These are phyloP conservation scores for Rhododendron williamsianum DNA, from an alignment of 148 eudicot genomes.

Conservation along the genomic window DNA sequence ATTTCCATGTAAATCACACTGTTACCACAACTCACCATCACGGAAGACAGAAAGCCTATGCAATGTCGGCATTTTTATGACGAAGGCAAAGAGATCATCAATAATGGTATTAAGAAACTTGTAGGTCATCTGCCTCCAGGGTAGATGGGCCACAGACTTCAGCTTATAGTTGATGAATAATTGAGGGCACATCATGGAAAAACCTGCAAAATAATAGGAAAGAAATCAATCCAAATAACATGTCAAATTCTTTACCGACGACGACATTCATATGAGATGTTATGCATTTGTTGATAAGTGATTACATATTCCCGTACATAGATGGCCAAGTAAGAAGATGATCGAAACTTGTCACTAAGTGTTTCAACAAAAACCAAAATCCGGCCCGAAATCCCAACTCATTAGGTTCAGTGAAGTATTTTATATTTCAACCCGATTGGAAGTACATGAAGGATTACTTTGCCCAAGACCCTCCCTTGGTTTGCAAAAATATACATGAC, in stretches of 20 bases:
- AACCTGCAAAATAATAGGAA: constrained; percentile 47
- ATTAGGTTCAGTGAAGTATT: background rate
- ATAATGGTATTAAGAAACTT: constrained; percentile 95
- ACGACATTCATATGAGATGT: background rate
- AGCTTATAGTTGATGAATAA: constrained; percentile 93
- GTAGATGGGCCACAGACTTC: constrained; percentile 94
- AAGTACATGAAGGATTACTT: background rate
- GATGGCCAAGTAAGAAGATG: background rate
- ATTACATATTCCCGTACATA: background rate
- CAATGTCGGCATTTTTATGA: constrained; percentile 86
- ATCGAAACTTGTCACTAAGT: background rate
- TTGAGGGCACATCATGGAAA: constrained; percentile 99
- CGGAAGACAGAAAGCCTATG: constrained; percentile 98
- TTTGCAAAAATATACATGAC: background rate
- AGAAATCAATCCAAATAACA: background rate
- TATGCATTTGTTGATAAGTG: background rate
- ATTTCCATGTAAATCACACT: background rate
- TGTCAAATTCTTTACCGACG: background rate
- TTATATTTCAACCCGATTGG: background rate
- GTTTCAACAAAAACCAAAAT: background rate
- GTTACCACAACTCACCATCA: constrained; percentile 59
- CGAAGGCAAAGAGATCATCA: constrained; percentile 97
- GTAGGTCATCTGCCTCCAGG: constrained; percentile 99
- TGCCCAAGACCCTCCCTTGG: background rate
- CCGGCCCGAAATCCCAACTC: background rate